Evolutionary conservation across 805 yeast genomes (phyloP).

Genomic region (Candida odintsovae): DNA sequence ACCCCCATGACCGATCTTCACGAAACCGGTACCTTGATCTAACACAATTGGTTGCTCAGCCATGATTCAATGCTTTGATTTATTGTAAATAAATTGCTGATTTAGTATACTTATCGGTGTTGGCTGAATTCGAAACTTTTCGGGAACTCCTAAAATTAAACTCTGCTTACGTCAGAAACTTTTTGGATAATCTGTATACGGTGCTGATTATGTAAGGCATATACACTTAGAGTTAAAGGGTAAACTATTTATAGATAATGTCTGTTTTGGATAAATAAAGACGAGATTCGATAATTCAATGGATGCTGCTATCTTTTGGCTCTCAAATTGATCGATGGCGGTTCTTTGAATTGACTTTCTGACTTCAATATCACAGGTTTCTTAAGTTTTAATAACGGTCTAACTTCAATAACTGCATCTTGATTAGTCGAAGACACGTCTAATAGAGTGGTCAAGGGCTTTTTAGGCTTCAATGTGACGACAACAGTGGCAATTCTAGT

Average conservation of each 20-base stretch:
- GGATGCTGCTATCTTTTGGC: constrained; percentile 5
- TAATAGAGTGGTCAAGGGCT: constrained; percentile 1
- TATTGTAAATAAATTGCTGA: background rate
- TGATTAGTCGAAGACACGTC: background rate
- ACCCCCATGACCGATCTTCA: constrained; percentile 94
- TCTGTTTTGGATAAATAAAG: too few species aligned
- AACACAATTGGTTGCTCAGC: constrained; percentile 48
- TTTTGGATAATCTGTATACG: too few species aligned
- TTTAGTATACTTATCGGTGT: constrained; percentile 3
- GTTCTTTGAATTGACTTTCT: constrained; percentile 3
- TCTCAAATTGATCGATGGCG: constrained; percentile 14
- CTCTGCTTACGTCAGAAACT: too few species aligned
- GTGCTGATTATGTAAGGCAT: too few species aligned
- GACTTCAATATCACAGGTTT: constrained; percentile 12
- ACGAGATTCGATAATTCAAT: too few species aligned
- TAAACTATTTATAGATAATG: too few species aligned
- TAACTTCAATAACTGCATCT: constrained; percentile 13
- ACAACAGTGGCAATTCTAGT: constrained; percentile 14
- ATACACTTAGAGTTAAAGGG: too few species aligned
- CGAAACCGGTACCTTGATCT: constrained; percentile 99
- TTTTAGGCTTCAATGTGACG: constrained; percentile 12
- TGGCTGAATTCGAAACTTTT: background rate
- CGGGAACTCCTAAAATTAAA: background rate
- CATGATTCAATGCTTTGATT: constrained; percentile 11
- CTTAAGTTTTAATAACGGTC: constrained; percentile 6